A percentile compares a stretch with the other conserved stretches of the same genome.
These are phyloP conservation scores for Zymoseptoria passerinii DNA, from an alignment of 2,329 filamentous ascomycete species.

Conservation along the genomic window DNA sequence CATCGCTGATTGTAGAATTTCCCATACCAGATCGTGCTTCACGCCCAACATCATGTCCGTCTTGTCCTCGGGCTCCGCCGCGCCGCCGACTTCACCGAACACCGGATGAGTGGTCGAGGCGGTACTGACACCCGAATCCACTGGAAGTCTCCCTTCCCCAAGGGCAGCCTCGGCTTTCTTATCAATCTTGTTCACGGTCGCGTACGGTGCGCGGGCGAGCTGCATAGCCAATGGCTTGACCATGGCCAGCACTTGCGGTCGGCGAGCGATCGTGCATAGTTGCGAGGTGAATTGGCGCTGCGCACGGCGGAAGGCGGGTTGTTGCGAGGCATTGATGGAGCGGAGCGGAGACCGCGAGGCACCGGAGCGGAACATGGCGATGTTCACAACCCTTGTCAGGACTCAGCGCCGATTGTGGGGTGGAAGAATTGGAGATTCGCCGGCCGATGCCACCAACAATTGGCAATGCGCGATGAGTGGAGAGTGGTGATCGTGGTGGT, in stretches of 20 bases:
- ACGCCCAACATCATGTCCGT: slow-evolving; percentile 42
- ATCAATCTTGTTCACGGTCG: slow-evolving; percentile 43
- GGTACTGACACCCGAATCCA: slow-evolving; percentile 52
- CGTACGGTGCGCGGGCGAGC: slow-evolving; percentile 14
- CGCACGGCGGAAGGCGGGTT: slow-evolving; percentile 16
- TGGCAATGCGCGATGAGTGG: background rate
- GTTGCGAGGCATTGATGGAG: slow-evolving; percentile 27
- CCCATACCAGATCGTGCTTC: slow-evolving; percentile 29
- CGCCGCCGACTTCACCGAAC: slow-evolving; percentile 31
- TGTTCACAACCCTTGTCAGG: background rate
- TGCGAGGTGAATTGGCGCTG: slow-evolving; percentile 34
- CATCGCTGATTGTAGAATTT: background rate
- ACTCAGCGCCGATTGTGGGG: background rate
- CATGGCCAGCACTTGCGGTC: slow-evolving; percentile 24
- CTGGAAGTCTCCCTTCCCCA: slow-evolving; percentile 48
- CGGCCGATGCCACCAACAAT: background rate
- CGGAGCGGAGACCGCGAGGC: slow-evolving; percentile 36
- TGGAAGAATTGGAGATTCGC: background rate
- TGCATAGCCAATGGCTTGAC: slow-evolving; percentile 29
- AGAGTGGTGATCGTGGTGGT: background rate
- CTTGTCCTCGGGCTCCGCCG: slow-evolving; percentile 28
- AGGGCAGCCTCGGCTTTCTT: slow-evolving; percentile 49
- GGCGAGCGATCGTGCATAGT: slow-evolving; percentile 34
- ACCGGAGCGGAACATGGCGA: slow-evolving; percentile 37
- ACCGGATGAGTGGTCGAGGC: slow-evolving; percentile 44